Conservation (phyloP, 2,329 filamentous ascomycete species). For the Verticillium alfalfae region DNA sequence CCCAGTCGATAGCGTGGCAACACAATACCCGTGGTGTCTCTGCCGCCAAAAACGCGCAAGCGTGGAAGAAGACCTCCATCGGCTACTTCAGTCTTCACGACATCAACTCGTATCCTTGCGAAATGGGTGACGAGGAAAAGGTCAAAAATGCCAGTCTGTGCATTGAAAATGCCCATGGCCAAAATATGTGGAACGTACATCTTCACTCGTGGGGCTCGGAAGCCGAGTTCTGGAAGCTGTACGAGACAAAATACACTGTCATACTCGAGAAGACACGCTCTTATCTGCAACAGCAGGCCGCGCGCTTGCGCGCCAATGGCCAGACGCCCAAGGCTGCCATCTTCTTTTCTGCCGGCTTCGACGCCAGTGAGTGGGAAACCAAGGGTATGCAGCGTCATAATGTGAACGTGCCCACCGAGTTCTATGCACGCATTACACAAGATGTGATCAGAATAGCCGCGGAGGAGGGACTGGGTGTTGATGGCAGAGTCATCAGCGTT, state of each 20-base stretch:
- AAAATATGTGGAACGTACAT: constrained; percentile 95
- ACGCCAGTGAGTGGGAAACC: constrained; percentile 93
- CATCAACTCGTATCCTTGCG: constrained; percentile 97
- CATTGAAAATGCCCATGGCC: constrained; percentile 88
- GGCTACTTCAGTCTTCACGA: constrained; percentile 97
- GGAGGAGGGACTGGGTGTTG: constrained; percentile 70
- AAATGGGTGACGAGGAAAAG: constrained; percentile 88
- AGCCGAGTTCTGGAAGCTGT: constrained; percentile 83
- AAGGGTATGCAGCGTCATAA: constrained; percentile 91
- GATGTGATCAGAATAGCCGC: constrained; percentile 79
- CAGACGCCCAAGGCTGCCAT: constrained; percentile 75
- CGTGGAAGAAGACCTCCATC: constrained; percentile 79
- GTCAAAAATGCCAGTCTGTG: constrained; percentile 91
- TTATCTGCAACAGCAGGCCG: constrained; percentile 70
- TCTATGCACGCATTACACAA: constrained; percentile 85
- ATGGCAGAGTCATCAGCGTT: constrained; percentile 86
- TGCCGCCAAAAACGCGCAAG: constrained; percentile 63
- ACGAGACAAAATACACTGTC: constrained; percentile 70
- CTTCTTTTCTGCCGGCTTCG: constrained; percentile 93
- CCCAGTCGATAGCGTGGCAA: constrained; percentile 87
- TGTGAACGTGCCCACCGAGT: constrained; percentile 93
- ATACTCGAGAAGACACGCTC: constrained; percentile 75
- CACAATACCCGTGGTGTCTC: constrained; percentile 68
- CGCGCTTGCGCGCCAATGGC: constrained; percentile 53
- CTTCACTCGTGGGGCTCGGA: constrained; percentile 79